Conservation (phyloP, 148 eudicot genomes). For the Camellia granthamiana region DNA sequence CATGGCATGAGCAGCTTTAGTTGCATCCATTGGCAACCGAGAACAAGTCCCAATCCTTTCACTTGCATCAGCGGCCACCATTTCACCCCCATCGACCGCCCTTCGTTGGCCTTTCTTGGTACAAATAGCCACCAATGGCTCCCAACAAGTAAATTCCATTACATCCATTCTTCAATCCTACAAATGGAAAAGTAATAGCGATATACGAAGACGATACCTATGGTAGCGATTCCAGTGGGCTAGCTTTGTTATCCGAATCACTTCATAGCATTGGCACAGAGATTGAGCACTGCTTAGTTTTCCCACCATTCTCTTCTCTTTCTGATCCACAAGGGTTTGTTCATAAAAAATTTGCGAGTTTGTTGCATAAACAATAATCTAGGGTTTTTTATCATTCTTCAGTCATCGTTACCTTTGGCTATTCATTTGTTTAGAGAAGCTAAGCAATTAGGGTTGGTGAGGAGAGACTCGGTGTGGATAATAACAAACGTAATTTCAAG, state of each 20-base stretch:
- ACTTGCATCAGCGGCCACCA: slow-evolving; percentile 17
- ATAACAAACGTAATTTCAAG: slow-evolving; percentile 24
- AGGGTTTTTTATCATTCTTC: slow-evolving; percentile 51
- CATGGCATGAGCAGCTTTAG: slow-evolving; percentile 36
- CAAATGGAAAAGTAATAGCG: slow-evolving; percentile 43
- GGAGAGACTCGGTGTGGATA: slow-evolving; percentile 44
- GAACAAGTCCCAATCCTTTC: slow-evolving; percentile 41
- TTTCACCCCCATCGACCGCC: background rate
- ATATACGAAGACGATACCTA: slow-evolving; percentile 40
- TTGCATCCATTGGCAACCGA: slow-evolving; percentile 30
- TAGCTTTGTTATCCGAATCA: slow-evolving; percentile 27
- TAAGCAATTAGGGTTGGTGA: slow-evolving; percentile 35
- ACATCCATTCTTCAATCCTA: slow-evolving; percentile 29
- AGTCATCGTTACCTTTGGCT: slow-evolving; percentile 31
- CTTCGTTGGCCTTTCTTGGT: slow-evolving; percentile 40
- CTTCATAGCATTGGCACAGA: slow-evolving; percentile 31
- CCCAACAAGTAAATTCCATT: slow-evolving; percentile 30
- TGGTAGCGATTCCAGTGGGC: slow-evolving; percentile 27
- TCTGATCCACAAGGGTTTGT: slow-evolving; percentile 28
- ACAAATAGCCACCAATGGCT: slow-evolving; percentile 26
- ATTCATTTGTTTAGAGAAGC: slow-evolving; percentile 40
- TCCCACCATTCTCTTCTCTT: slow-evolving; percentile 30
- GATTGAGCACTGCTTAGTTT: slow-evolving; percentile 32
- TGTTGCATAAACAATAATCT: slow-evolving; percentile 25
- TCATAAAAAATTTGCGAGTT: slow-evolving; percentile 22